Percentiles rank a stretch among this genome's conserved stretches.
Conservation (phyloP, 768 basidiomycete genomes). For the Pisolithus sp. region DNA sequence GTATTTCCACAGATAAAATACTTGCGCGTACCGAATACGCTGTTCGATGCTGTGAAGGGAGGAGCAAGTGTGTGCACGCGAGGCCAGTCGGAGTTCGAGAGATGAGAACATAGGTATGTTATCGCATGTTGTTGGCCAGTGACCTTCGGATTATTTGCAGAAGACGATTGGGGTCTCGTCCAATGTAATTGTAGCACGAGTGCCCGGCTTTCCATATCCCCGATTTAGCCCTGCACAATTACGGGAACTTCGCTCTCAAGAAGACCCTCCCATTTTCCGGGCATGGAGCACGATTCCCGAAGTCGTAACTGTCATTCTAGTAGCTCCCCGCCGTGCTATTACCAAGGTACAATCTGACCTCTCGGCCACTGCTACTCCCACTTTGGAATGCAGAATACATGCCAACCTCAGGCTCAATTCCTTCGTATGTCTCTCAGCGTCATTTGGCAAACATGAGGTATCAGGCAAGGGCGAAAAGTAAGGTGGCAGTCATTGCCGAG, state of each 20-base stretch:
- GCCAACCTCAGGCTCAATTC: neutral
- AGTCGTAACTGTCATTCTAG: conserved; percentile 27
- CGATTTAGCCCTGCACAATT: conserved; percentile 5
- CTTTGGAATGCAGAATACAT: conserved; percentile 18
- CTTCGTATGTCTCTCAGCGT: conserved; percentile 16
- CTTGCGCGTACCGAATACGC: conserved; percentile 84
- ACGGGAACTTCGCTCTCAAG: conserved; percentile 3
- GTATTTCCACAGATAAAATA: conserved; percentile 77
- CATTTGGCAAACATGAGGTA: conserved; percentile 15
- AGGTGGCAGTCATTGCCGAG: conserved; percentile 13
- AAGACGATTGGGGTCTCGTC: no score
- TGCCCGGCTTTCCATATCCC: no score
- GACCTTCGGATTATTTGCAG: no score
- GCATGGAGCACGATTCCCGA: conserved; percentile 26
- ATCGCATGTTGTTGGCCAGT: no score
- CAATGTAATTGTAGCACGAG: no score
- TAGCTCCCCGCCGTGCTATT: conserved; percentile 25
- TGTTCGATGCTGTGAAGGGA: conserved; percentile 89
- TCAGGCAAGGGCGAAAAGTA: conserved; percentile 13
- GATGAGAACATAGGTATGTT: no score
- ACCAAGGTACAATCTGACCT: conserved; percentile 18
- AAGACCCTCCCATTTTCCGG: conserved; percentile 19
- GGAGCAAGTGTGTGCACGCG: conserved; percentile 80
- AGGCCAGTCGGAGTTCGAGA: conserved; percentile 58
- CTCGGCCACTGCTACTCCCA: conserved; percentile 15